Evolutionary conservation across 139 green algal genomes (phyloP), one percentile per base, ranked within the genome.

Genomic region (Trebouxia sp.): DNA sequence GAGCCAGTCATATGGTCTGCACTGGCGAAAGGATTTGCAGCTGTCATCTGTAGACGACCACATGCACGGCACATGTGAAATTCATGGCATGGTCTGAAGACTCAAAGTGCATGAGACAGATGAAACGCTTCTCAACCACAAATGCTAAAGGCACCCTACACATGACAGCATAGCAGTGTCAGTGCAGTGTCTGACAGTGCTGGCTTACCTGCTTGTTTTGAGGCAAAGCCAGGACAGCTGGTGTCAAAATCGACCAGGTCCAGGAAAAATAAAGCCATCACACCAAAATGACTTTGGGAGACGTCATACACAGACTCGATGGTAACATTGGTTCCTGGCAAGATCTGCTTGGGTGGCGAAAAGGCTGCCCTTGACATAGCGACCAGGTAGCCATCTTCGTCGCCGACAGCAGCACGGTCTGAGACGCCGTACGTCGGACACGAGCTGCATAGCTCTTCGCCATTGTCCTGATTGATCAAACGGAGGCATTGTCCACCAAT

Each of bases 181-280:
- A 45, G 62, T 72, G 32, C 11, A 17, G 32, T 32, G 32, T 30
- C 11, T 72, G 62, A 72, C 32, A 26, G 62, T 32, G n/a, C n/a
- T n/a, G n/a, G n/a, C n/a, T n/a, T n/a, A n/a, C n/a, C n/a, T n/a
- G n/a, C n/a, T n/a, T n/a, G n/a, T n/a, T n/a, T n/a, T n/a, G n/a
- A n/a, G n/a, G n/a, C n/a, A n/a, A n/a, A n/a, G 9, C 62, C 32
- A 28, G 62, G 62, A 24, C 62, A 72, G 10, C 32, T 30, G n/a
- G 37, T 30, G 35, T 72, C 15, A n/a, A 72, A 72, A 8, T 72
- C 32, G 1, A 72, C 62, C 35, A 72, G 15, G 11, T 43, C 62
- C 32, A 72, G 15, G 35, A 72, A 72, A 22, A 72, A 72, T 15
- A 72, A 15, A 14, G 62, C 62, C 62, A 72, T 72, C n/a, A 72